Percentiles rank a stretch among this genome's conserved stretches.
These are phyloP conservation scores for Trametes polyzona DNA, from an alignment of 1,284 basidiomycete species.

Conservation along the genomic window DNA sequence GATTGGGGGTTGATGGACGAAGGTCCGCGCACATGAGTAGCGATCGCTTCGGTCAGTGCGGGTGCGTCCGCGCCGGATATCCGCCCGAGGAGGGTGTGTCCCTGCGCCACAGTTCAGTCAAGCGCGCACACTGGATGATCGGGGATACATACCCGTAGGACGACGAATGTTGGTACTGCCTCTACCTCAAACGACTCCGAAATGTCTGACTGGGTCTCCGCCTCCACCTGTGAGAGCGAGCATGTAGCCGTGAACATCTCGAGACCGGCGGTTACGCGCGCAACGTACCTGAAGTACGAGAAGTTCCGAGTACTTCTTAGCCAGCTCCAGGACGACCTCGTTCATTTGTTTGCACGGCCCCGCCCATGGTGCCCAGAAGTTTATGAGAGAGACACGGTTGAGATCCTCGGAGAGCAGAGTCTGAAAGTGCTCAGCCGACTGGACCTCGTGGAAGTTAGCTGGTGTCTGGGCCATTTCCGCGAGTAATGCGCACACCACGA, in stretches of 20 bases:
- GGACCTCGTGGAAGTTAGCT: slow-evolving; percentile 58
- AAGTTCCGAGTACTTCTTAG: slow-evolving; percentile 69
- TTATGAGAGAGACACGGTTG: slow-evolving; percentile 79
- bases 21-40: slow-evolving; percentile 52
- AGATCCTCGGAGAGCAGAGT: slow-evolving; percentile 76
- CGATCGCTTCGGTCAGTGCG: slow-evolving; percentile 68
- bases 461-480: slow-evolving; percentile 8
- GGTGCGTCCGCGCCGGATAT: slow-evolving; percentile 85
- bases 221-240: slow-evolving; percentile 71
- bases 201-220: slow-evolving; percentile 87
- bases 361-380: slow-evolving; percentile 95
- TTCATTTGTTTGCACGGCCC: slow-evolving; percentile 90
- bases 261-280: no score
- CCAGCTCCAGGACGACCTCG: slow-evolving; percentile 70
- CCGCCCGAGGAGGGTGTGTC: slow-evolving; percentile 85
- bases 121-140: neutral
- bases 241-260: no score
- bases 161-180: slow-evolving; percentile 86
- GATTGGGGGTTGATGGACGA: slow-evolving; percentile 46
- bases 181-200: slow-evolving; percentile 94
- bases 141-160: slow-evolving; percentile 66
- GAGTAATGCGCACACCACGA: neutral
- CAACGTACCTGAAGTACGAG: slow-evolving; percentile 75
- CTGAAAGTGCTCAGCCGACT: slow-evolving; percentile 76
- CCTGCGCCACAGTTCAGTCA: slow-evolving; percentile 50